Conservation (phyloP, 2,329 filamentous ascomycete genomes). For the Daldinia sp. region DNA sequence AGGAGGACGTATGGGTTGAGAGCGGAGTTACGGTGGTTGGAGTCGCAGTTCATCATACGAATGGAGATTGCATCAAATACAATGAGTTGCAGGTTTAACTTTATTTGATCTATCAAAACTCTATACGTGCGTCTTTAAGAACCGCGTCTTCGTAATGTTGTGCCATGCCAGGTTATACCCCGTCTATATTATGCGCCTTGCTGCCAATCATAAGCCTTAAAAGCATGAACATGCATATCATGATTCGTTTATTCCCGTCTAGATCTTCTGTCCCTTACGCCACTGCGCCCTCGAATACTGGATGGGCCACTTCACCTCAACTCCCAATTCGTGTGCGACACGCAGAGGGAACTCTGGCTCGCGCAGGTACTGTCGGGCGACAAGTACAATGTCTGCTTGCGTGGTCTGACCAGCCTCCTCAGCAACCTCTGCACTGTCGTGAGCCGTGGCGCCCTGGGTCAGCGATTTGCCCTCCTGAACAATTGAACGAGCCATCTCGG, state of each 20-base stretch:
- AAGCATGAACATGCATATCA: not conserved
- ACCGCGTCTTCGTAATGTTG: not conserved
- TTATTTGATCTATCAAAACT: not conserved
- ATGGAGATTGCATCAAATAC: not conserved
- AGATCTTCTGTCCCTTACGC: conserved; percentile 48
- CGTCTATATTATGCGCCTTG: conserved; percentile 3
- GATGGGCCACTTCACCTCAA: conserved; percentile 77
- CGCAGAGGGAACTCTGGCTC: conserved; percentile 83
- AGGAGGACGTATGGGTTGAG: not conserved
- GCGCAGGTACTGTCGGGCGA: conserved; percentile 82
- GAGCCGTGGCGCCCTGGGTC: conserved; percentile 56
- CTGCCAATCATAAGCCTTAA: not conserved
- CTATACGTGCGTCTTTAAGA: not conserved
- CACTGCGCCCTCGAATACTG: conserved; percentile 66
- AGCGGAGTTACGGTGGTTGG: not conserved
- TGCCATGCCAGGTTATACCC: not conserved
- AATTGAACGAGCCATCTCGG: conserved; percentile 72
- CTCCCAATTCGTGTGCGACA: conserved; percentile 77
- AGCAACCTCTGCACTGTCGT: conserved; percentile 57
- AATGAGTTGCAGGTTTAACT: not conserved
- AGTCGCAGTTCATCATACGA: not conserved
- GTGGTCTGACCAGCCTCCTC: conserved; percentile 55
- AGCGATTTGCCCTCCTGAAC: conserved; percentile 60
- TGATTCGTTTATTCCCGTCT: conserved; percentile 17
- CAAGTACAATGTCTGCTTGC: conserved; percentile 76